Conservation (phyloP, 2,329 filamentous ascomycete species). For the Fusarium sp. region DNA sequence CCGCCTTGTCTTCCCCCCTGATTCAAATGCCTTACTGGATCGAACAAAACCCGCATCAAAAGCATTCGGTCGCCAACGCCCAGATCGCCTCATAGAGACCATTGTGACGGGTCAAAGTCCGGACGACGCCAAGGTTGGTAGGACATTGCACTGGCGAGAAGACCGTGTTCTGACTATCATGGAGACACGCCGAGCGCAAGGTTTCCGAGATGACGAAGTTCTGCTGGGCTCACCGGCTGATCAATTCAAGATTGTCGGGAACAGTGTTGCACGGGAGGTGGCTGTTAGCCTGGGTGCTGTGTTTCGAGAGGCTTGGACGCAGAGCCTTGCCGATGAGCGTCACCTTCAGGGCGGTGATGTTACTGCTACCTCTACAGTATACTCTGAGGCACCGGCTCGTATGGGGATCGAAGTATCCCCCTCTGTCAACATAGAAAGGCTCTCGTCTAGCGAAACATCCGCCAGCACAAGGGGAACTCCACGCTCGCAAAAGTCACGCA, state of each 20-base stretch:
- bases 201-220: conserved; percentile 77
- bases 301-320: conserved; percentile 67
- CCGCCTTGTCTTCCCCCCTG: conserved; percentile 56
- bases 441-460: conserved; percentile 15
- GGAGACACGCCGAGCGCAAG: conserved; percentile 78
- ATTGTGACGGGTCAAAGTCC: conserved; percentile 68
- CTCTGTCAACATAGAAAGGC: conserved; percentile 16
- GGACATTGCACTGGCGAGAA: conserved; percentile 74
- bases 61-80: conserved; percentile 67
- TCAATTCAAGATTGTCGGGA: conserved; percentile 78
- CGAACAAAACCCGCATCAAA: conserved; percentile 59
- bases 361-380: background rate
- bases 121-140: conserved; percentile 68
- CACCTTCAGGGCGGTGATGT: background rate
- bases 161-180: conserved; percentile 72
- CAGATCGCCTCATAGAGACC: conserved; percentile 69
- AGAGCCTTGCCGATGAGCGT: conserved; percentile 44
- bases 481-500: conserved; percentile 13
- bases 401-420: conserved; percentile 29
- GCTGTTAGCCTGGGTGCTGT: conserved; percentile 75
- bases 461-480: conserved; percentile 5
- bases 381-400: background rate
- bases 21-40: conserved; percentile 24
- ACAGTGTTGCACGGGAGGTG: conserved; percentile 79
- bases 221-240: conserved; percentile 69